These are phyloP conservation scores for Kockovaella imperatae DNA, from an alignment of 768 basidiomycete species.

Conservation along the genomic window DNA sequence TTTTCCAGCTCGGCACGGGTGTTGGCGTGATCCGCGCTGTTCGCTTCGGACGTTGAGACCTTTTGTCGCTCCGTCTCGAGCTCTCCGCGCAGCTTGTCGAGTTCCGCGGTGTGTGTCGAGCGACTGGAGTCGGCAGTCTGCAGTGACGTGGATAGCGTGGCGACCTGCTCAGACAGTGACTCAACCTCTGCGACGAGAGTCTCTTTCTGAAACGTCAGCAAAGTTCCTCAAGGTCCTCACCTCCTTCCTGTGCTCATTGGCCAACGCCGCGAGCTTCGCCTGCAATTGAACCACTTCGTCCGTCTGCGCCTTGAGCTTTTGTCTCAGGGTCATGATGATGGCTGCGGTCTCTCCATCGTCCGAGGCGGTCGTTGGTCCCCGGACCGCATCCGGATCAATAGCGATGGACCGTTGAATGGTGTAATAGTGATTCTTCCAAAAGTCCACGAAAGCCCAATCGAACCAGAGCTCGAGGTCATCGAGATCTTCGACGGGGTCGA, in stretches of 20 bases:
- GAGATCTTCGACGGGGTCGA: conserved; percentile 50
- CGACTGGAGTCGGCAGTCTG: conserved; percentile 10
- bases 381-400: conserved; percentile 45
- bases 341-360: conserved; percentile 66
- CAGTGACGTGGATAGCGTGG: conserved; percentile 22
- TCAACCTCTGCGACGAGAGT: conserved; percentile 35
- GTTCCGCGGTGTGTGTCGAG: not conserved
- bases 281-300: conserved; percentile 47
- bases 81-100: not conserved
- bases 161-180: conserved; percentile 36
- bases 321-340: conserved; percentile 73
- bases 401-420: conserved; percentile 48
- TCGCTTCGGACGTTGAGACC: conserved; percentile 1
- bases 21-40: conserved; percentile 3
- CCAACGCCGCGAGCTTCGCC: conserved; percentile 34
- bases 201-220: conserved; percentile 23
- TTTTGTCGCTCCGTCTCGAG: conserved; percentile 9
- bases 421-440: conserved; percentile 94
- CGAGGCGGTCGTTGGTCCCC: conserved; percentile 38
- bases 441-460: conserved; percentile 96
- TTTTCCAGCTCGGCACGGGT: conserved; percentile 12
- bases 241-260: conserved; percentile 41
- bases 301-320: conserved; percentile 71
- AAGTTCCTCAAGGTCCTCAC: conserved; percentile 18
- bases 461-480: conserved; percentile 79